Conservation (phyloP, 306 rosid species). For the Castanea sativa region DNA sequence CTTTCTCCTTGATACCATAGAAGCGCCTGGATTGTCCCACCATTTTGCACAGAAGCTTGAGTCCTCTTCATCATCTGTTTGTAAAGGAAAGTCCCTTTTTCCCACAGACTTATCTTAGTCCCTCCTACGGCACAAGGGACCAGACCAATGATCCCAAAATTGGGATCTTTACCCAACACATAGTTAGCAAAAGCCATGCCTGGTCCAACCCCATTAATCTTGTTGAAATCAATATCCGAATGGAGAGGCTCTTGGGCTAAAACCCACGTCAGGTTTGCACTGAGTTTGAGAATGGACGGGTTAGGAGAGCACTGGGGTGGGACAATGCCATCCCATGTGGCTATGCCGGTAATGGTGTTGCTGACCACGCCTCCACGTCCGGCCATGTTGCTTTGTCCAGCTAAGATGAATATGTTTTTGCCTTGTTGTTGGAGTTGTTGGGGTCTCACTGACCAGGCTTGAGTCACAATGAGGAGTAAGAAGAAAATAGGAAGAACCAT, state of each 20-base stretch:
- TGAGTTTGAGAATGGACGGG: slow-evolving; percentile 42
- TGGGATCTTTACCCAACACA: slow-evolving; percentile 16
- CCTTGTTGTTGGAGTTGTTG: background rate
- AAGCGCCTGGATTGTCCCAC: slow-evolving; percentile 45
- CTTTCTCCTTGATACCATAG: slow-evolving; percentile 88
- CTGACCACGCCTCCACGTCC: slow-evolving; percentile 69
- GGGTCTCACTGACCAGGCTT: slow-evolving; percentile 10
- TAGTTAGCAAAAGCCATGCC: slow-evolving; percentile 40
- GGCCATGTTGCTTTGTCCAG: slow-evolving; percentile 99
- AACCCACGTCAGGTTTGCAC: slow-evolving; percentile 56
- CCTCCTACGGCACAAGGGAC: slow-evolving; percentile 61
- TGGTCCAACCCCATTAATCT: slow-evolving; percentile 41
- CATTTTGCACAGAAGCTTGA: slow-evolving; percentile 34
- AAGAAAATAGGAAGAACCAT: slow-evolving; percentile 1
- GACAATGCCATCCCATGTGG: slow-evolving; percentile 66
- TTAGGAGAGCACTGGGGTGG: slow-evolving; percentile 44
- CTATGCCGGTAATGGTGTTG: background rate
- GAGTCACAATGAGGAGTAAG: slow-evolving; percentile 4
- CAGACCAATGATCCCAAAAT: slow-evolving; percentile 38
- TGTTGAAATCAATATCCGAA: slow-evolving; percentile 37
- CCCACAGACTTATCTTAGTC: slow-evolving; percentile 41
- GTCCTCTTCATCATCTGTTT: slow-evolving; percentile 52
- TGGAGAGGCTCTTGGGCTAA: slow-evolving; percentile 78
- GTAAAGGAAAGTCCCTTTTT: slow-evolving; percentile 44
- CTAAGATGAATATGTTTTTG: slow-evolving; percentile 59